Percentiles rank a stretch among this genome's conserved stretches.
Evolutionary conservation across 352 stramenopile genomes (phyloP).

Genomic region (Pythium folliculosum): DNA sequence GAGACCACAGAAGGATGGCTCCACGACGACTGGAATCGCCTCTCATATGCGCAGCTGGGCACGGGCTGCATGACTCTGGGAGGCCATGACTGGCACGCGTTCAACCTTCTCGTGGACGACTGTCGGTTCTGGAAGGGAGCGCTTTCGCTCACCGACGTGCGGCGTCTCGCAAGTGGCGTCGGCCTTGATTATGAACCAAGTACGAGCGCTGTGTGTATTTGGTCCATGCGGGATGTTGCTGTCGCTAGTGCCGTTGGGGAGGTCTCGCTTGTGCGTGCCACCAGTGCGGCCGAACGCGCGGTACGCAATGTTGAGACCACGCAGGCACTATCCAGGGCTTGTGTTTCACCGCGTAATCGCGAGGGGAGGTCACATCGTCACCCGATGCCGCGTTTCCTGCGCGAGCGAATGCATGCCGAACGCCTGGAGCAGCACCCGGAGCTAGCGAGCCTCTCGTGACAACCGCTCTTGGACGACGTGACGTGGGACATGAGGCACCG

Average conservation of each 20-base stretch:
- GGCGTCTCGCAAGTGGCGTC: background rate
- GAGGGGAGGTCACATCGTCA: no score
- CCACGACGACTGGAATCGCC: background rate
- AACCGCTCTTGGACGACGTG: no score
- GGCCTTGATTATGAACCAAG: no score
- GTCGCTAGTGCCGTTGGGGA: no score
- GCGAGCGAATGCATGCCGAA: no score
- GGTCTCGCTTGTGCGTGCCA: background rate
- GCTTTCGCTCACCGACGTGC: background rate
- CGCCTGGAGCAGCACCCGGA: no score
- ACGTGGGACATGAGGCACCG: no score
- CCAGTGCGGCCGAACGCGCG: background rate
- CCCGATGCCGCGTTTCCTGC: background rate
- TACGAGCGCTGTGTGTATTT: no score
- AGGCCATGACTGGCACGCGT: background rate
- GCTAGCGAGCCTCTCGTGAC: no score
- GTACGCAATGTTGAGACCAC: background rate
- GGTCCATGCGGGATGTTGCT: background rate
- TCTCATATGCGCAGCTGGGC: background rate
- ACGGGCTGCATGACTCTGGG: background rate
- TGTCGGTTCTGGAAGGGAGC: background rate
- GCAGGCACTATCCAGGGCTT: background rate
- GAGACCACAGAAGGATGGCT: background rate
- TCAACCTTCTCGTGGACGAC: background rate
- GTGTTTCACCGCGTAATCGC: no score